Evolutionary conservation across 306 rosid species (phyloP), one percentile per base, ranked within the genome.

Genomic region (Aeschynomene evenia): DNA sequence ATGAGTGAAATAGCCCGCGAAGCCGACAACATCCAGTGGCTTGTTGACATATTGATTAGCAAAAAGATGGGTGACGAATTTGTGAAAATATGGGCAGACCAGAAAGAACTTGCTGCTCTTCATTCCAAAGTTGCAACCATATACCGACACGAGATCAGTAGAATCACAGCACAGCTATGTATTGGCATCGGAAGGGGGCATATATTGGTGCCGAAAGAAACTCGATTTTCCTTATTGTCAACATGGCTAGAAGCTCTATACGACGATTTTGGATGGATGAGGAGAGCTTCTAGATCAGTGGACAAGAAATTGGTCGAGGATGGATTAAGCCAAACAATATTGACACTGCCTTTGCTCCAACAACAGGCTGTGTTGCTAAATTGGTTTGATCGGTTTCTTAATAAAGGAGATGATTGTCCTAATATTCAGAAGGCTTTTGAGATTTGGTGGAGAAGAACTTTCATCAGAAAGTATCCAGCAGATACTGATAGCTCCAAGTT

Each of bases 391-490:
- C 69, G 96, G 22, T 91, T 91, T 83, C 91, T 89, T 15, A 87
- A 79, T 64, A 91, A 91, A 78, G 96, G 98, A 76, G 90, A 89
- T 60, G 98, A 91, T 58, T 91, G 94, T 70, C 98, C 98, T 43
- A 89, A 91, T 71, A 82, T 91, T 73, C 98, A 84, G 70, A 85
- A 86, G 87, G 98, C 96, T 7, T 91, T 91, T 71, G 98, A 91
- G 80, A 82, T 89, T 79, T 91, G 98, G 98, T 91, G 98, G 98
- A 87, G 96, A 87, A 84, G 98, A 70, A 82, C 96, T 57, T 91
- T 91, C 84, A 70, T 85, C 70, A 87, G 76, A 79, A 87, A 86
- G 53, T 78, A 77, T 58, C 80, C 83, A 16, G 26, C 86, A 0
- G 95, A 84, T 40, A 76, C 77, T 62, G 90, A 85, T 68, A 68